A percentile compares a stretch with the other conserved stretches of the same genome.
These are phyloP conservation scores for Debaryomyces coudertii DNA, from an alignment of 1,139 yeast genomes.

Conservation along the genomic window DNA sequence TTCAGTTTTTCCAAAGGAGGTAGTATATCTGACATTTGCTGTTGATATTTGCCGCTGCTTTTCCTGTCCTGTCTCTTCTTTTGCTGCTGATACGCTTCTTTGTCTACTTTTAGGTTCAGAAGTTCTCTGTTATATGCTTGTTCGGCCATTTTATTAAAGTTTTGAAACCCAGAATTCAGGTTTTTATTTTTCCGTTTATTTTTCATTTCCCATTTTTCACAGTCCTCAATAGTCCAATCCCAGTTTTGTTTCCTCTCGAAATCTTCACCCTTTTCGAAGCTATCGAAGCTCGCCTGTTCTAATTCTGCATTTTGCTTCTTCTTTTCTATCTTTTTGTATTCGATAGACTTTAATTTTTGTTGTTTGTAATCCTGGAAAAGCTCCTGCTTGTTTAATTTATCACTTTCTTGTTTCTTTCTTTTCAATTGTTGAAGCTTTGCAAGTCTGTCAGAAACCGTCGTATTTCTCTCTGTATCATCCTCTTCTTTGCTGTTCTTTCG, in stretches of 20 bases:
- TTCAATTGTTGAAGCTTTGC: slow-evolving; percentile 4
- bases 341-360: slow-evolving; percentile 16
- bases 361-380: slow-evolving; percentile 20
- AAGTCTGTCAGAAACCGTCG: slow-evolving; percentile 5
- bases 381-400: slow-evolving; percentile 25
- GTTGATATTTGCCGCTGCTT: slow-evolving; percentile 11
- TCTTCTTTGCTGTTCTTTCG: neutral
- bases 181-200: slow-evolving; percentile 24
- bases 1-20: slow-evolving; percentile 13
- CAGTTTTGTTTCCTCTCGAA: slow-evolving; percentile 49
- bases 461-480: neutral
- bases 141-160: slow-evolving; percentile 57
- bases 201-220: slow-evolving; percentile 64
- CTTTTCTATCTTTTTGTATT: slow-evolving; percentile 11
- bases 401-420: slow-evolving; percentile 21
- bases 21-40: slow-evolving; percentile 10
- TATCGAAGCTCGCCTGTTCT: slow-evolving; percentile 29
- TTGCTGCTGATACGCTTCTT: slow-evolving; percentile 43
- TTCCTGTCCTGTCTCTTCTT: slow-evolving; percentile 21
- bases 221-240: slow-evolving; percentile 69
- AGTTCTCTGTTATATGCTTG: slow-evolving; percentile 55
- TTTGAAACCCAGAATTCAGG: slow-evolving; percentile 31
- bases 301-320: slow-evolving; percentile 21
- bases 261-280: slow-evolving; percentile 39
- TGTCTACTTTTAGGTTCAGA: slow-evolving; percentile 40